phyloP scores from a whole-genome alignment of 1,284 basidiomycete genomes.

The Marasmius sp. region DNA sequence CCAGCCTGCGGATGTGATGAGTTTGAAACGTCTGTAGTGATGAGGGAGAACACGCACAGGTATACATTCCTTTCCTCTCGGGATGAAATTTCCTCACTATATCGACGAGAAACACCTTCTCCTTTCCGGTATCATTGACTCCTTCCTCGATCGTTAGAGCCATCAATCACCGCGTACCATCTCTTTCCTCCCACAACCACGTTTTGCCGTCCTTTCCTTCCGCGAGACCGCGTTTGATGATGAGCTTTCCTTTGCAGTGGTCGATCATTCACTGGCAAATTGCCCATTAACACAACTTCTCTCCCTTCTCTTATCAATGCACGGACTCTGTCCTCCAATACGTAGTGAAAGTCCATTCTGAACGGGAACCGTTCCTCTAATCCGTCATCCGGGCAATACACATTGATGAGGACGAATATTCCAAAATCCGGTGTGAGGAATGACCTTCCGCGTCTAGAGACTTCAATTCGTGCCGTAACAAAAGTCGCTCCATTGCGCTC shows the following conservation, averaged over 20 bases:
- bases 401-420: constrained; percentile 95
- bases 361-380: constrained; percentile 83
- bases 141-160: constrained; percentile 65
- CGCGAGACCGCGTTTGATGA: constrained; percentile 35
- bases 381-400: constrained; percentile 91
- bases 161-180: constrained; percentile 77
- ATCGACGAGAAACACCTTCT: constrained; percentile 80
- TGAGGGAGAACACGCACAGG: constrained; percentile 35
- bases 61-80: constrained; percentile 67
- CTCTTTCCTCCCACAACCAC: constrained; percentile 70
- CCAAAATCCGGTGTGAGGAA: constrained; percentile 80
- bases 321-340: constrained; percentile 76
- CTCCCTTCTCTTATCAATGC: constrained; percentile 64
- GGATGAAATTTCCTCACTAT: constrained; percentile 81
- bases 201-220: constrained; percentile 55
- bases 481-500: constrained; percentile 29
- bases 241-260: constrained; percentile 83
- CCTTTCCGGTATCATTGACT: neutral
- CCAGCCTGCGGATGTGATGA: constrained; percentile 65
- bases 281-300: constrained; percentile 87
- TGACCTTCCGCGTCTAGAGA: constrained; percentile 84
- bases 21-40: neutral
- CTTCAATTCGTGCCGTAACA: constrained; percentile 43
- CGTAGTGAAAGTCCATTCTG: constrained; percentile 86
- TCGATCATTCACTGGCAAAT: constrained; percentile 96